Base-by-base conservation (phyloP, 306 rosid species). In the Vicia sativa region DNA sequence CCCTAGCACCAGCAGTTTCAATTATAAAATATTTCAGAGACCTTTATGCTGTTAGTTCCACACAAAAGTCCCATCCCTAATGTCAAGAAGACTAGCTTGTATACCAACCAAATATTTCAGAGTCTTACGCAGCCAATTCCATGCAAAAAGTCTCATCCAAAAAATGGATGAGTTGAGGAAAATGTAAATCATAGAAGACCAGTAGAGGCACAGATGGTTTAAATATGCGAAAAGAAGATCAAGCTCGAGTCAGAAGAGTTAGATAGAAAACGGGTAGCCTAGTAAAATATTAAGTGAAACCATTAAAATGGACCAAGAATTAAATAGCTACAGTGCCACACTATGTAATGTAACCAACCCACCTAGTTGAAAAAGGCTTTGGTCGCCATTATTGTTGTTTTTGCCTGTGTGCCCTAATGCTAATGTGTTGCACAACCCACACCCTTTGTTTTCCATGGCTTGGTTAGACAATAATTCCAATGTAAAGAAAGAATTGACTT, bases 291-390 rank as follows among this genome's bases (percentile, higher is more conserved):
- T 34, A 9, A 14, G 25, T 31, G 64, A 58, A 14, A 8, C 44
- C 1, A 29, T 45, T 7, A 11, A 4, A 58, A 34, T 7, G n/a
- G 43, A n/a, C 44, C 64, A 7, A 58, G n/a, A 58, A 58, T 15
- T 31, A 58, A 31, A 14, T 31, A 5, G 23, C 8, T 21, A 50
- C n/a, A 50, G 13, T 14, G 42, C 26, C 12, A 1, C 19, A n/a
- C 7, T 25, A 45, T 45, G 10, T 45, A n/a, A n/a, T 57, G 21
- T 31, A n/a, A 16, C 43, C 42, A 31, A 57, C 23, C 42, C 23
- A 56, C 38, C 62, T 26, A 56, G 11, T 57, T 6, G 18, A 35
- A 57, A 57, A 57, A 31, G 43, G 43, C 25, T 57, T 3, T 57
- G 25, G 19, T 26, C 11, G 4, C 11, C n/a, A 11, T 56, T 28